Conservation (phyloP, 805 yeast species). For the Maudiozyma barnettii region DNA sequence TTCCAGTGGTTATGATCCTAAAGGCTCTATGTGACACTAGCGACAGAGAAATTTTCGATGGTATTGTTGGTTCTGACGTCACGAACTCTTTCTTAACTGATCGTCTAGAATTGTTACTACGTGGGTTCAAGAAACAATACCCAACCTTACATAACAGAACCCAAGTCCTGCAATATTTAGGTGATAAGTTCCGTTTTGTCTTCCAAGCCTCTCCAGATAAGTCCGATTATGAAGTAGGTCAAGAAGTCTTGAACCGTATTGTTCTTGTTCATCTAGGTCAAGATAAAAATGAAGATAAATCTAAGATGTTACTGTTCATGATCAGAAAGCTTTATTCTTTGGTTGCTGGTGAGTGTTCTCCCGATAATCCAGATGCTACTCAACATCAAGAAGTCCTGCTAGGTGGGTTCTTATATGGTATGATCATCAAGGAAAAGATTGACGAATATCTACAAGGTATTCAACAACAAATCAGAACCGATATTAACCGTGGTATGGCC, state of each 20-base stretch:
- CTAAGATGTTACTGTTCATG: slow-evolving; percentile 84
- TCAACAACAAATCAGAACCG: slow-evolving; percentile 64
- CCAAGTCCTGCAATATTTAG: slow-evolving; percentile 88
- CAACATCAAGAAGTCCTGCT: slow-evolving; percentile 95
- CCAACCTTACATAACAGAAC: slow-evolving; percentile 60
- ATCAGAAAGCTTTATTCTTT: slow-evolving; percentile 87
- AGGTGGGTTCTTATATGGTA: slow-evolving; percentile 94
- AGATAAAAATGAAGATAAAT: slow-evolving; percentile 63
- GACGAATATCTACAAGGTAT: slow-evolving; percentile 82
- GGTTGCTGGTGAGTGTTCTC: slow-evolving; percentile 93
- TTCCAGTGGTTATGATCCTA: slow-evolving; percentile 86
- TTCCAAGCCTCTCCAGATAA: slow-evolving; percentile 82
- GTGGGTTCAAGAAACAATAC: slow-evolving; percentile 73
- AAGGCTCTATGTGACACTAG: slow-evolving; percentile 85
- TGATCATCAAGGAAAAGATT: slow-evolving; percentile 92
- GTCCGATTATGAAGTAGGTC: slow-evolving; percentile 85
- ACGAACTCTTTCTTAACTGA: slow-evolving; percentile 90
- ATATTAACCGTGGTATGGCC: slow-evolving; percentile 68
- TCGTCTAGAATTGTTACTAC: slow-evolving; percentile 86
- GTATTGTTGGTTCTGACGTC: slow-evolving; percentile 83
- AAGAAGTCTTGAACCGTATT: slow-evolving; percentile 68
- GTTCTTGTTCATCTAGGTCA: slow-evolving; percentile 74
- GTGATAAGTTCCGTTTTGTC: slow-evolving; percentile 92
- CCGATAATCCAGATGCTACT: slow-evolving; percentile 98
- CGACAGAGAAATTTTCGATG: slow-evolving; percentile 93